These are phyloP conservation scores for Jackrogersella minutella DNA, from an alignment of 495 filamentous ascomycete genomes.

Conservation along the genomic window DNA sequence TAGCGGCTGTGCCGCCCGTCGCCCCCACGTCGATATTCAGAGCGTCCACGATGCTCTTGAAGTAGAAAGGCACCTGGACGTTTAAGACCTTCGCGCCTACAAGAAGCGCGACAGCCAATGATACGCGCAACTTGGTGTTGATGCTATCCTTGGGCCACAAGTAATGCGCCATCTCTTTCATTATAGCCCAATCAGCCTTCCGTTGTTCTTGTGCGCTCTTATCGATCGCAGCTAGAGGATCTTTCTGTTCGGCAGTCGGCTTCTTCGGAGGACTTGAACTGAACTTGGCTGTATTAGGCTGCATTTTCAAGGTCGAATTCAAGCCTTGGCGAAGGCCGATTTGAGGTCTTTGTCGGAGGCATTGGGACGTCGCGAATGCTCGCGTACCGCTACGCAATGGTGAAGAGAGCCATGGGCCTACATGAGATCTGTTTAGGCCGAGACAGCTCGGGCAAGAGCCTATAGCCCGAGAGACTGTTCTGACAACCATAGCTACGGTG, in stretches of 20 bases:
- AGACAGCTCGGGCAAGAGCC: constrained; percentile 22
- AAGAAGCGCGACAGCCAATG: constrained; percentile 78
- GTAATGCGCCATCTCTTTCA: constrained; percentile 96
- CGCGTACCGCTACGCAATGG: constrained; percentile 7
- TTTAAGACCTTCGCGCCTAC: constrained; percentile 94
- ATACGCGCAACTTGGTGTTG: constrained; percentile 83
- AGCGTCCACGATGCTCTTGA: constrained; percentile 94
- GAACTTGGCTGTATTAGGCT: constrained; percentile 1
- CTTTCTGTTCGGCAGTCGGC: constrained; percentile 38
- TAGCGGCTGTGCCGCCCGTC: constrained; percentile 83
- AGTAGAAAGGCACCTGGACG: constrained; percentile 98
- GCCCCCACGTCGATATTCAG: constrained; percentile 94
- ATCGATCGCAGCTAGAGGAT: constrained; percentile 53
- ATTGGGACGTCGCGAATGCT: constrained; percentile 32
- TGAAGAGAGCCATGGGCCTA: constrained; percentile 24
- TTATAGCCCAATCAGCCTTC: constrained; percentile 97
- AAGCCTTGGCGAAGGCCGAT: background rate
- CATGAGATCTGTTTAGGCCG: constrained; percentile 23
- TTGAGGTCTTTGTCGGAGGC: constrained; percentile 2
- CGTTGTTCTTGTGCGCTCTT: constrained; percentile 83
- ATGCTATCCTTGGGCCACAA: constrained; percentile 91
- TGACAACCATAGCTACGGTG: constrained; percentile 23
- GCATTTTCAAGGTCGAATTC: background rate
- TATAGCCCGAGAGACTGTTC: constrained; percentile 25
- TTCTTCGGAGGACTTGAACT: constrained; percentile 28